A percentile compares a stretch with the other conserved stretches of the same genome.
These are phyloP conservation scores for Chalciporus sphaerocephalus DNA, from an alignment of 768 basidiomycete genomes.

Conservation along the genomic window DNA sequence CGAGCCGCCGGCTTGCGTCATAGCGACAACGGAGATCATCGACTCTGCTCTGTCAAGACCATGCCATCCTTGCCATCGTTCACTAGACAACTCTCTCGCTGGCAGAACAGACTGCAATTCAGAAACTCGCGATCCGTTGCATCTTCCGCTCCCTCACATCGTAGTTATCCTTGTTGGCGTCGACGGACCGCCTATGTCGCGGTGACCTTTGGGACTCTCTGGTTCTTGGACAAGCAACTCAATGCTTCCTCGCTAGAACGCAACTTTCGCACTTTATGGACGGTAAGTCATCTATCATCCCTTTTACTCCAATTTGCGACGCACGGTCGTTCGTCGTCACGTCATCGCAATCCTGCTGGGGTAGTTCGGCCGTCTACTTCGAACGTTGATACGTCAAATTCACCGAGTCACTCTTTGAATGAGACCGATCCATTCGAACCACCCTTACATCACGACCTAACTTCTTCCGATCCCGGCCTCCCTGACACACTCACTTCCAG, in stretches of 20 bases:
- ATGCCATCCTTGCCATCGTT: not conserved
- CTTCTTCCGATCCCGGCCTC: not conserved
- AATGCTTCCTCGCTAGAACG: conserved; percentile 47
- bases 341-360: too few relatives aligned
- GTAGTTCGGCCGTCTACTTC: not conserved
- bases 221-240: conserved; percentile 38
- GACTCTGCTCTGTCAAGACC: not conserved
- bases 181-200: conserved; percentile 25
- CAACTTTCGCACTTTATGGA: conserved; percentile 47
- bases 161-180: conserved; percentile 4
- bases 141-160: not conserved
- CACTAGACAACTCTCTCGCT: not conserved
- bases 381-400: not conserved
- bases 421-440: not conserved
- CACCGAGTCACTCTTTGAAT: not conserved
- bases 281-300: conserved; percentile 35
- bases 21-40: too few relatives aligned
- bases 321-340: not conserved
- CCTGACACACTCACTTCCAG: conserved; percentile 31
- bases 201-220: conserved; percentile 30
- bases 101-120: too few relatives aligned
- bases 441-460: too few relatives aligned
- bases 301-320: not conserved
- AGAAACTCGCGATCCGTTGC: not conserved
- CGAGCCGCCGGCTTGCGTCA: too few relatives aligned